A percentile compares a stretch with the other conserved stretches of the same genome.
phyloP scores from a whole-genome alignment of 139 green algal genomes.

The Chlorella vulgaris region DNA sequence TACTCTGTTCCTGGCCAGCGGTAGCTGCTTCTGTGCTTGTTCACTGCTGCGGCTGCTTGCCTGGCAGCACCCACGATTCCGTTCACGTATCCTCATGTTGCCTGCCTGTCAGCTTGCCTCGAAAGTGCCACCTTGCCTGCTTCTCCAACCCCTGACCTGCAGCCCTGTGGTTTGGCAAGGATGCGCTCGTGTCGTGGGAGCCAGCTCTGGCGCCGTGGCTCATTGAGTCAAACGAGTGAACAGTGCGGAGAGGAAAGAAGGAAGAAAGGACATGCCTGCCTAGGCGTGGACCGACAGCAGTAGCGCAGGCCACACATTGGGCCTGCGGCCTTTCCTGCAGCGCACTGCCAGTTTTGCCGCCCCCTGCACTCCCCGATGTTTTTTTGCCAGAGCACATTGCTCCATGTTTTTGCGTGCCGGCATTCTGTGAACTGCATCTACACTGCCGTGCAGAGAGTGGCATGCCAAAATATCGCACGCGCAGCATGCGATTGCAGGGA shows the following conservation, averaged over 20 bases:
- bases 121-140: background rate
- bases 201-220: slow-evolving; percentile 72
- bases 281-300: too few relatives aligned
- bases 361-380: background rate
- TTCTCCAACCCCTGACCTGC: slow-evolving; percentile 15
- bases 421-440: background rate
- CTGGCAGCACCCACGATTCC: too few relatives aligned
- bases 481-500: too few relatives aligned
- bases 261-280: too few relatives aligned
- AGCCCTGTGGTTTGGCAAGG: slow-evolving; percentile 85
- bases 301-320: too few relatives aligned
- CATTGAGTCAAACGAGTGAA: slow-evolving; percentile 2
- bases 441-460: too few relatives aligned
- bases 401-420: too few relatives aligned
- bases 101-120: too few relatives aligned
- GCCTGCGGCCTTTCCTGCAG: background rate
- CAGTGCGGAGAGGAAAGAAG: too few relatives aligned
- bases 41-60: background rate
- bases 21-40: background rate
- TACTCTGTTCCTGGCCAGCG: background rate
- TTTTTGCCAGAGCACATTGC: background rate
- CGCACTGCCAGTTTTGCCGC: background rate
- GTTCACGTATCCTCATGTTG: too few relatives aligned
- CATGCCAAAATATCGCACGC: too few relatives aligned
- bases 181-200: slow-evolving; percentile 66